Base-by-base conservation (phyloP, 306 rosid species). In the Canavalia gladiata region DNA sequence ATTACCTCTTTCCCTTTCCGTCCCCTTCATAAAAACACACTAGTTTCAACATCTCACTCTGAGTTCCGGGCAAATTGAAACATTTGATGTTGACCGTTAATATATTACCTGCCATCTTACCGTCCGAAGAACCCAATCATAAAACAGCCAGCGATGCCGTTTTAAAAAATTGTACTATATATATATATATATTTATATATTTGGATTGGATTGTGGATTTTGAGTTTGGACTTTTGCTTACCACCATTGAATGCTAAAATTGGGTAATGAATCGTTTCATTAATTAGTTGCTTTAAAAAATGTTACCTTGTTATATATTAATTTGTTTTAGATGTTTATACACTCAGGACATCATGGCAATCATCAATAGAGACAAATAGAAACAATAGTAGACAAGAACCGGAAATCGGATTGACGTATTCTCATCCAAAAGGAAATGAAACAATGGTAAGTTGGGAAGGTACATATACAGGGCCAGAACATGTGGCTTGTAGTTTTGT, bases 341-440 rank as follows among this genome's bases (percentile, higher is more conserved):
- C 52, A 37, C 68, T 70, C 94, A 92, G 97, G 88, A 82, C 79
- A 75, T 43, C 81, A 47, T 81, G 90, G 97, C 86, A 87, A 63
- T 83, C 87, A 85, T 84, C 87, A 70, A 81, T 34, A 67, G 92
- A 87, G 88, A 85, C 87, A 77, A 81, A 74, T 69, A 80, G 81
- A 75, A 83, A 84, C 72, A 57, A 73, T 18, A 59, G 83, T 25
- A 68, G 82, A 72, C 75, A 81, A 77, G 88, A 79, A 6, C 74
- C 78, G 0, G 88, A 84, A 85, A 78, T 72, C 7, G 78, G 85
- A 63, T 82, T 74, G 77, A 68, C 83, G 62, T 58, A 82, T 90
- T 58, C 90, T 75, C 75, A 67, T 33, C 78, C 82, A 45, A 78
- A 71, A 75, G 85, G 82, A 84, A 80, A 86, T 45, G 89, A 82